A percentile compares a stretch with the other conserved stretches of the same genome.
phyloP scores from a whole-genome alignment of 2,329 filamentous ascomycete species.

The Fusarium sp. region DNA sequence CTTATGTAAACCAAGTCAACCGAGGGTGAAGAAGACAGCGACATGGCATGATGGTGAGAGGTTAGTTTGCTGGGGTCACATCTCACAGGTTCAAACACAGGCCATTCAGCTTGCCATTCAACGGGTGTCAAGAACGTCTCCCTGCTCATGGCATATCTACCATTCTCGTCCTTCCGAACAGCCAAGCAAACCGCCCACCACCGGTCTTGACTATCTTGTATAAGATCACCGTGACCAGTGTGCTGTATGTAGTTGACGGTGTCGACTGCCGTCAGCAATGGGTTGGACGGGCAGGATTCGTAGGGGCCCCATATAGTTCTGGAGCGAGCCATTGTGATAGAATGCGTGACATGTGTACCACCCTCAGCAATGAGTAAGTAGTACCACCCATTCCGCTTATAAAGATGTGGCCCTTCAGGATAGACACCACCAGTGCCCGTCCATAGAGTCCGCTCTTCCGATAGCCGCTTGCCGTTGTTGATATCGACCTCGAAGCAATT shows the following conservation, averaged over 20 bases:
- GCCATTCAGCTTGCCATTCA: constrained; percentile 19
- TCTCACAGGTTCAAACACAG: constrained; percentile 1
- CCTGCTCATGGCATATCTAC: constrained; percentile 19
- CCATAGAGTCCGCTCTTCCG: constrained; percentile 17
- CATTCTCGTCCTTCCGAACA: constrained; percentile 11
- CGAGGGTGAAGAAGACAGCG: too few relatives aligned
- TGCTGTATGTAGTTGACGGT: constrained; percentile 13
- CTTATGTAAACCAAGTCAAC: too few relatives aligned
- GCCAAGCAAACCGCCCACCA: constrained; percentile 30
- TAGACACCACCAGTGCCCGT: constrained; percentile 7
- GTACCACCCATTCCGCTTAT: constrained; percentile 29
- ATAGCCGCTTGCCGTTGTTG: neutral
- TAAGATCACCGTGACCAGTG: constrained; percentile 17
- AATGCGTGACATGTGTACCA: constrained; percentile 21
- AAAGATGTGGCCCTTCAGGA: constrained; percentile 17
- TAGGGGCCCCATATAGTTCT: constrained; percentile 19
- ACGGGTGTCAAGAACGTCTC: constrained; percentile 21
- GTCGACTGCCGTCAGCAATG: constrained; percentile 3
- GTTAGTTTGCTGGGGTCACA: neutral
- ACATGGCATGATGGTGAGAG: too few relatives aligned
- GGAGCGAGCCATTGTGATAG: constrained; percentile 27
- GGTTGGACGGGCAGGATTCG: constrained; percentile 10
- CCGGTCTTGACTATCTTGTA: constrained; percentile 13
- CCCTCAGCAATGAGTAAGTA: constrained; percentile 21
- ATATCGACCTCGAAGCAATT: constrained; percentile 20